A percentile compares a stretch with the other conserved stretches of the same genome.
Evolutionary conservation across 306 rosid species (phyloP).

Genomic region (Dalbergia cochinchinensis): DNA sequence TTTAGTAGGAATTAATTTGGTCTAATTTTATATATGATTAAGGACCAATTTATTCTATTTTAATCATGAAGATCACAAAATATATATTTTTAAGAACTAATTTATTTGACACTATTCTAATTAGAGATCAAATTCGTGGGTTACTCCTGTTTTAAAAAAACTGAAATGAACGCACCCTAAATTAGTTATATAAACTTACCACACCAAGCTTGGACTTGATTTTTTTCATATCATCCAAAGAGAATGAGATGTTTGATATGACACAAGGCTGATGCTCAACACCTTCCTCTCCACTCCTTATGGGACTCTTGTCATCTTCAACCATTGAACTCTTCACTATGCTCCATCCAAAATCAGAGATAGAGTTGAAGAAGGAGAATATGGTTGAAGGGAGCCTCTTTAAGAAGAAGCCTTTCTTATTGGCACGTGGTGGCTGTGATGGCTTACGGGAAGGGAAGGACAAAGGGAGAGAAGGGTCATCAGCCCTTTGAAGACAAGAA

Average conservation of each 20-base stretch:
- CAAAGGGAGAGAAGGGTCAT: conserved; percentile 64
- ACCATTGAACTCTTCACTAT: conserved; percentile 37
- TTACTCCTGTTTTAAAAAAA: too few relatives aligned
- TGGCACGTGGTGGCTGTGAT: background rate
- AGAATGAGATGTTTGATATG: conserved; percentile 48
- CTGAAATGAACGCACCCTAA: background rate
- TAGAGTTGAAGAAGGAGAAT: conserved; percentile 33
- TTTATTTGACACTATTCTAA: too few relatives aligned
- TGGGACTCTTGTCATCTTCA: conserved; percentile 62
- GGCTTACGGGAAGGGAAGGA: conserved; percentile 55
- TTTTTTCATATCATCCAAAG: conserved; percentile 54
- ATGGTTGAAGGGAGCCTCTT: conserved; percentile 25
- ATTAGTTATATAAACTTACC: conserved; percentile 44
- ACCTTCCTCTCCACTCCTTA: conserved; percentile 52
- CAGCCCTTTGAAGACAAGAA: conserved; percentile 64
- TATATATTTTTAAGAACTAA: too few relatives aligned
- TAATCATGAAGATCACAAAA: too few relatives aligned
- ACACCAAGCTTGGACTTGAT: conserved; percentile 64
- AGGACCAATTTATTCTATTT: too few relatives aligned
- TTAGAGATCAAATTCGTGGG: too few relatives aligned
- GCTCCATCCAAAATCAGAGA: conserved; percentile 55
- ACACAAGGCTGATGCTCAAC: conserved; percentile 45
- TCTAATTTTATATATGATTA: too few relatives aligned
- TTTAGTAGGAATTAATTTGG: too few relatives aligned
- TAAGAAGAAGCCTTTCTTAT: background rate